Conservation (phyloP, 2,329 filamentous ascomycete species). For the Aureobasidium vineae region DNA sequence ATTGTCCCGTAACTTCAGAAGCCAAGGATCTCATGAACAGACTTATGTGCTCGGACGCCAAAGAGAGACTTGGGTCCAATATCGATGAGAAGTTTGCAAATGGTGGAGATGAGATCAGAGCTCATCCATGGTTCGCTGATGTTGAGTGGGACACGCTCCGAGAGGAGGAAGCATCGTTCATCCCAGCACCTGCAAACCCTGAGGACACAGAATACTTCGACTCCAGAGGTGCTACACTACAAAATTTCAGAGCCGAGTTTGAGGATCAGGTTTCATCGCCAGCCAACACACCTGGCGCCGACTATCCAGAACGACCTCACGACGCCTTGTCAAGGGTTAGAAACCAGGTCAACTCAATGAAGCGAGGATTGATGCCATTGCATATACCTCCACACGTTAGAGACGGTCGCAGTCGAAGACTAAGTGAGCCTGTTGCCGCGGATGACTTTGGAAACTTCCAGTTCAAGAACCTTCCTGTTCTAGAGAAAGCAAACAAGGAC, state of each 20-base stretch:
- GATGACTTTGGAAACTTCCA: conserved; percentile 97
- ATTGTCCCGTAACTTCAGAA: conserved; percentile 72
- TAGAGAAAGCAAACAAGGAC: conserved; percentile 98
- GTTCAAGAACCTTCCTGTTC: conserved; percentile 94
- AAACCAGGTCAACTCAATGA: conserved; percentile 78
- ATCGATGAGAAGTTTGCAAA: conserved; percentile 75
- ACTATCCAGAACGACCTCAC: conserved; percentile 87
- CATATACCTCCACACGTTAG: conserved; percentile 96
- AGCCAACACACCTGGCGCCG: conserved; percentile 64
- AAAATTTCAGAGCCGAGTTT: conserved; percentile 90
- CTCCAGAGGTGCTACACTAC: conserved; percentile 81
- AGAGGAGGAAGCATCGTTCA: conserved; percentile 95
- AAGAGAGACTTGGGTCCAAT: conserved; percentile 80
- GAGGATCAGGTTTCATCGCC: conserved; percentile 82
- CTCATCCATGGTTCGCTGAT: conserved; percentile 82
- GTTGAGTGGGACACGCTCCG: conserved; percentile 87
- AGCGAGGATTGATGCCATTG: conserved; percentile 88
- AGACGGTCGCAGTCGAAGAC: conserved; percentile 78
- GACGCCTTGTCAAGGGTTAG: conserved; percentile 89
- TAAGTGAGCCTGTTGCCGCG: conserved; percentile 83
- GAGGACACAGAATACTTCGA: conserved; percentile 99
- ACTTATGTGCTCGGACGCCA: conserved; percentile 80
- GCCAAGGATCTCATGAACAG: conserved; percentile 94
- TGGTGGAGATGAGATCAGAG: conserved; percentile 88
- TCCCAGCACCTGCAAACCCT: conserved; percentile 86